Conservation (phyloP, 495 filamentous ascomycete species). For the Sphaerosporella brunnea region DNA sequence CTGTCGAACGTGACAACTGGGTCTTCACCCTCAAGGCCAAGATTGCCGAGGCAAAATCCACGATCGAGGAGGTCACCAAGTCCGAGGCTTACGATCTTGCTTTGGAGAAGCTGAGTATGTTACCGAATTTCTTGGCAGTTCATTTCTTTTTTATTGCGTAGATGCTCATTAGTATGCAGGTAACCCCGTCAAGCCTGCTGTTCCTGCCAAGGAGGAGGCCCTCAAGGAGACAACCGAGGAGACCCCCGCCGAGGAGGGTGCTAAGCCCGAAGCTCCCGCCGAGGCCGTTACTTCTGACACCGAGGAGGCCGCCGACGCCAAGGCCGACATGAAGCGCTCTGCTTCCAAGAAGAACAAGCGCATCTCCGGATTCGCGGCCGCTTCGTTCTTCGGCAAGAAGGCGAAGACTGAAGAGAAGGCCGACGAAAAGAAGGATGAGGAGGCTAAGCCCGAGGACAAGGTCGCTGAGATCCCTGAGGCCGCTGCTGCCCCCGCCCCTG, state of each 20-base stretch:
- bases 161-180: no score
- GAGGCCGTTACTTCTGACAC: conserved; percentile 14
- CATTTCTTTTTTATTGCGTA: no score
- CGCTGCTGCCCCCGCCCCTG: conserved; percentile 1
- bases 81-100: conserved; percentile 65
- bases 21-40: conserved; percentile 58
- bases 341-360: conserved; percentile 83
- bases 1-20: conserved; percentile 80
- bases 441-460: conserved; percentile 19
- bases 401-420: conserved; percentile 27
- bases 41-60: conserved; percentile 57
- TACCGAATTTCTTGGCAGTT: no score
- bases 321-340: conserved; percentile 33
- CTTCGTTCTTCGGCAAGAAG: conserved; percentile 19
- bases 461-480: conserved; percentile 16
- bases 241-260: conserved; percentile 32
- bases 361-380: conserved; percentile 53
- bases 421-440: conserved; percentile 27
- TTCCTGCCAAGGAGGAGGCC: conserved; percentile 17
- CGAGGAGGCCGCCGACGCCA: conserved; percentile 30
- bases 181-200: conserved; percentile 26
- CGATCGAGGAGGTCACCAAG: conserved; percentile 46
- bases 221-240: conserved; percentile 27
- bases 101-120: conserved; percentile 46
- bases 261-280: conserved; percentile 9